phyloP scores from a whole-genome alignment of 768 basidiomycete species.

The Phlebiopsis flavidoalba region DNA sequence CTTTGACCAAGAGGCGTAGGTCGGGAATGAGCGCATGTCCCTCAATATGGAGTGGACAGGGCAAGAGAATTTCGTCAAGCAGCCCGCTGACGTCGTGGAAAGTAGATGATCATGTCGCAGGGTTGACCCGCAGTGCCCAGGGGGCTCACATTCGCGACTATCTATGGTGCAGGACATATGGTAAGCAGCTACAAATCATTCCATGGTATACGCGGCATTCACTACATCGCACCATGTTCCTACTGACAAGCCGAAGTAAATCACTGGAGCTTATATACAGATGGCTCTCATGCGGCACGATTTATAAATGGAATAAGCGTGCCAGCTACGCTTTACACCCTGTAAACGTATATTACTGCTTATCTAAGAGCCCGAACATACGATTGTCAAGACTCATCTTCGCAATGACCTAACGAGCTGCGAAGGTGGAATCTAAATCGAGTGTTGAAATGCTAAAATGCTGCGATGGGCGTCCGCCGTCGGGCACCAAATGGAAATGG shows the following conservation, averaged over 20 bases:
- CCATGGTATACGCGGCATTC: not conserved
- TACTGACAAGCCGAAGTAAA: constrained; percentile 56
- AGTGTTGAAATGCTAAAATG: no score
- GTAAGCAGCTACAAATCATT: constrained; percentile 24
- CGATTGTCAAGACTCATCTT: no score
- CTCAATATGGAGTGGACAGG: constrained; percentile 57
- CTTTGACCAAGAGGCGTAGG: constrained; percentile 12
- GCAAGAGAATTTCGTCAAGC: constrained; percentile 37
- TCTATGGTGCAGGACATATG: constrained; percentile 74
- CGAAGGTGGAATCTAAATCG: no score
- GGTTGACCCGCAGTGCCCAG: constrained; percentile 46
- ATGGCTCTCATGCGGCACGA: constrained; percentile 35
- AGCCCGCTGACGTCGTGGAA: constrained; percentile 48
- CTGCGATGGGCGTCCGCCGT: no score
- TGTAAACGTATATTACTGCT: no score
- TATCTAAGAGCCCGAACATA: no score
- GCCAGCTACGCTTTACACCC: no score
- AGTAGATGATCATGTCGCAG: constrained; percentile 47
- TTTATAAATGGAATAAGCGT: not conserved
- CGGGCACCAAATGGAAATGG: no score
- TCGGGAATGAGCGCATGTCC: constrained; percentile 63
- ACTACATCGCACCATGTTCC: constrained; percentile 39
- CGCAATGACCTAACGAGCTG: no score
- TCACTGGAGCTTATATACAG: constrained; percentile 43
- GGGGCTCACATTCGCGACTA: constrained; percentile 58